phyloP scores from a whole-genome alignment of 1,139 yeast species.

The Hyphopichia khmerensis region DNA sequence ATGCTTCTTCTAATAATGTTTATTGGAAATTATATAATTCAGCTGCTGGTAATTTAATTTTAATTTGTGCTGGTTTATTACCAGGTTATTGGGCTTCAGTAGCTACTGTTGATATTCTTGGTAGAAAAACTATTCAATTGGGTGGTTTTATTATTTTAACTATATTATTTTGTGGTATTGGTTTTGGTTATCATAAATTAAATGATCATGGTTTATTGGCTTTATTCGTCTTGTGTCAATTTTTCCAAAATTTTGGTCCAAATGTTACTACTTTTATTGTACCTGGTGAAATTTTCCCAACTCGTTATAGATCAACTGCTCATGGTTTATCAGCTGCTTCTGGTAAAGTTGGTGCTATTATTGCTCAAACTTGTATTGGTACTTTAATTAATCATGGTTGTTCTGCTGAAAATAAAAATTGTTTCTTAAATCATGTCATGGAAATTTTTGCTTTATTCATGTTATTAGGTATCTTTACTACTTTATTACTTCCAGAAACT shows the following conservation, averaged over 20 bases:
- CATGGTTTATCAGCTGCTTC: slow-evolving; percentile 96
- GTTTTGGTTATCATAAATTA: slow-evolving; percentile 74
- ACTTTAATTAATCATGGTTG: slow-evolving; percentile 79
- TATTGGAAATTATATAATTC: slow-evolving; percentile 67
- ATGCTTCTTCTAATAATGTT: slow-evolving; percentile 61
- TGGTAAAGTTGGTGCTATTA: slow-evolving; percentile 96
- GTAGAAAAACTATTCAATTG: slow-evolving; percentile 80
- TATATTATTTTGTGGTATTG: slow-evolving; percentile 65
- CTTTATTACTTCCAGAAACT: slow-evolving; percentile 81
- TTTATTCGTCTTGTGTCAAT: slow-evolving; percentile 72
- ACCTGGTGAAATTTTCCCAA: slow-evolving; percentile 97
- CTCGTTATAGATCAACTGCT: slow-evolving; percentile 96
- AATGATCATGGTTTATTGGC: slow-evolving; percentile 65
- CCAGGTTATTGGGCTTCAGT: slow-evolving; percentile 89
- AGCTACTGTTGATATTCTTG: slow-evolving; percentile 73
- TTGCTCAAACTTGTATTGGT: slow-evolving; percentile 91
- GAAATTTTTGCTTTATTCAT: slow-evolving; percentile 89
- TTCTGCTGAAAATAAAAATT: slow-evolving; percentile 54
- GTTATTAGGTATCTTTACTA: slow-evolving; percentile 68
- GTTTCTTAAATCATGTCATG: slow-evolving; percentile 90
- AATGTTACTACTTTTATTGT: slow-evolving; percentile 92
- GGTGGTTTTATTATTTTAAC: slow-evolving; percentile 73
- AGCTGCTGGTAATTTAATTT: slow-evolving; percentile 85
- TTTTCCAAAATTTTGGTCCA: slow-evolving; percentile 91
- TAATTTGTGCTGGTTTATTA: slow-evolving; percentile 87